A percentile compares a stretch with the other conserved stretches of the same genome.
Conservation (phyloP, 345 rosid species). For the Diplotaxis tenuifolia region DNA sequence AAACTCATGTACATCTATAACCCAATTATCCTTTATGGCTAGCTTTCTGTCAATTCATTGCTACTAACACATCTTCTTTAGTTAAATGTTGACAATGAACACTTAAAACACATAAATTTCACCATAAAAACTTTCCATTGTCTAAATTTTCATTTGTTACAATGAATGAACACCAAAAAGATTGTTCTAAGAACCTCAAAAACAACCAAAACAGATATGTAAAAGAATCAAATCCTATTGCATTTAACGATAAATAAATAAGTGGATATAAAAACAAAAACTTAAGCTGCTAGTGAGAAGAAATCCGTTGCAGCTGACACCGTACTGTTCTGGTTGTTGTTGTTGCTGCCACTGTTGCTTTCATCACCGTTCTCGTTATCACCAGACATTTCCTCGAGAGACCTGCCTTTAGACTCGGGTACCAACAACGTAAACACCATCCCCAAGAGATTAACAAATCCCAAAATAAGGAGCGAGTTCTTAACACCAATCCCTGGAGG, state of each 20-base stretch:
- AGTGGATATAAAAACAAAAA: neutral
- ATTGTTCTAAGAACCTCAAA: neutral
- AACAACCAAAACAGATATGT: neutral
- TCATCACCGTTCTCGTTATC: constrained; percentile 48
- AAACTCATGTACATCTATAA: neutral
- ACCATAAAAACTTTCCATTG: neutral
- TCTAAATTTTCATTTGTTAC: neutral
- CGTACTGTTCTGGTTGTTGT: constrained; percentile 26
- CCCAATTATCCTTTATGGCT: neutral
- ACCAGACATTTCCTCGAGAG: constrained; percentile 81
- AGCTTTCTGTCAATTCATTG: neutral
- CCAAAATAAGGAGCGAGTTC: constrained; percentile 68
- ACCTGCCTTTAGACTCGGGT: constrained; percentile 84
- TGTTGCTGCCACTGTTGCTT: constrained; percentile 17
- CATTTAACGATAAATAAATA: constrained; percentile 20
- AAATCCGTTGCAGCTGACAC: constrained; percentile 23
- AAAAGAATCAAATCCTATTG: constrained; percentile 26
- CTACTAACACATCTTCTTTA: constrained; percentile 3
- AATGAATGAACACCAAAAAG: neutral
- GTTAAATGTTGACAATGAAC: neutral
- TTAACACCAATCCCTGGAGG: constrained; percentile 83
- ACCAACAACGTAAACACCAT: constrained; percentile 68
- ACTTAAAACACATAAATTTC: neutral
- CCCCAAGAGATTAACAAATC: constrained; percentile 61
- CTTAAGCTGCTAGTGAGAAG: constrained; percentile 16